These are phyloP conservation scores for Cystofilobasidium capitatum DNA, from an alignment of 768 basidiomycete genomes.

Conservation along the genomic window DNA sequence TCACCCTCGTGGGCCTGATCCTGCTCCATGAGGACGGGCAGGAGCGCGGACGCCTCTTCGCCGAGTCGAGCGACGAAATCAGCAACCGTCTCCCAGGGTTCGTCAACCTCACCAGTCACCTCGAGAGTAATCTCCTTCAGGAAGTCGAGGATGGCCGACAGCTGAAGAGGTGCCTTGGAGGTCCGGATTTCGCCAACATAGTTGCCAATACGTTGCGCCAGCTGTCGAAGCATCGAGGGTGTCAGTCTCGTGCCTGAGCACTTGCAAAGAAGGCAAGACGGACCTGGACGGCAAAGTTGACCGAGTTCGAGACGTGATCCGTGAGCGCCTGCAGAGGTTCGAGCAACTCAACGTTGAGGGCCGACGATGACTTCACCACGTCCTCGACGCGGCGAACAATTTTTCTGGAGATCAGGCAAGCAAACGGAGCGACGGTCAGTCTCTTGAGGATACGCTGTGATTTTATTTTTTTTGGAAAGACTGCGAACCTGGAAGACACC, in stretches of 20 bases:
- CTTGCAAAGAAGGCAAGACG: constrained; percentile 30
- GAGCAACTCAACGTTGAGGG: constrained; percentile 47
- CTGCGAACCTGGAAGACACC: constrained; percentile 59
- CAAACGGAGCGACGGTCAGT: neutral
- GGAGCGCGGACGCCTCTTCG: constrained; percentile 58
- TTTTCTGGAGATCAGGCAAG: constrained; percentile 47
- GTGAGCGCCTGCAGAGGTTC: constrained; percentile 33
- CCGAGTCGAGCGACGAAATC: constrained; percentile 60
- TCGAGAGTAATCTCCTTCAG: constrained; percentile 61
- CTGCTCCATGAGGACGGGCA: constrained; percentile 56
- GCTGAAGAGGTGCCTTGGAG: constrained; percentile 66
- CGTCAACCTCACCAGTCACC: constrained; percentile 56
- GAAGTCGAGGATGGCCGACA: constrained; percentile 58
- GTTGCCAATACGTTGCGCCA: constrained; percentile 79
- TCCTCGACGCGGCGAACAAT: constrained; percentile 77
- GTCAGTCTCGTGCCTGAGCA: neutral
- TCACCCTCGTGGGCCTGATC: constrained; percentile 72
- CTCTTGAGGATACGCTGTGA: neutral
- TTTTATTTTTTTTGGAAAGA: neutral
- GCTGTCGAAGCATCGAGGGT: constrained; percentile 43
- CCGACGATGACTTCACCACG: constrained; percentile 58
- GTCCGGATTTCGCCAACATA: constrained; percentile 72
- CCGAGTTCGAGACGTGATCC: constrained; percentile 56
- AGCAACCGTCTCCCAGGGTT: constrained; percentile 69
- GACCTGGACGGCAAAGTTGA: constrained; percentile 85